phyloP scores from a whole-genome alignment of 371 early-diverging fungal genomes.

The Rhizopus stolonifer region DNA sequence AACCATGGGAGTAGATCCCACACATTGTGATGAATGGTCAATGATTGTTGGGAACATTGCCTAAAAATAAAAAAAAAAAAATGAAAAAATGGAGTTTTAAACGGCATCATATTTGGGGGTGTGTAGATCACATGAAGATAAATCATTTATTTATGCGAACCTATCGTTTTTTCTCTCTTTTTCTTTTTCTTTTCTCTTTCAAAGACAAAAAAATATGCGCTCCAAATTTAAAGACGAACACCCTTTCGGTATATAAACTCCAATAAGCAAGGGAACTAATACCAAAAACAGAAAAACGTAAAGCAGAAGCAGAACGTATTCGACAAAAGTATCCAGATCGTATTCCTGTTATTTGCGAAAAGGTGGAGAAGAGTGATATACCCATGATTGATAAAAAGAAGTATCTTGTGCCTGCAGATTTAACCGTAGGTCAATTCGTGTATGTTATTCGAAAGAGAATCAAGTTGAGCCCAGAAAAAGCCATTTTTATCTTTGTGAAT shows the following conservation, averaged over 20 bases:
- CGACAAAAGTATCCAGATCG: slow-evolving; percentile 96
- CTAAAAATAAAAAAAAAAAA: neutral
- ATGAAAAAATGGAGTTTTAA: neutral
- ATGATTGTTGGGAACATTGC: slow-evolving; percentile 39
- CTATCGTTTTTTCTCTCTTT: neutral
- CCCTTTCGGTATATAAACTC: slow-evolving; percentile 75
- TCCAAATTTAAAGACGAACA: slow-evolving; percentile 97
- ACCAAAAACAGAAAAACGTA: slow-evolving; percentile 82
- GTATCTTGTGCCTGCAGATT: slow-evolving; percentile 94
- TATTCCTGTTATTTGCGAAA: slow-evolving; percentile 95
- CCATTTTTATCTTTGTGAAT: slow-evolving; percentile 97
- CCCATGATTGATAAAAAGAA: slow-evolving; percentile 97
- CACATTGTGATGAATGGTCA: slow-evolving; percentile 21
- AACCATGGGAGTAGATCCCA: slow-evolving; percentile 47
- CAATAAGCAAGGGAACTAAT: neutral
- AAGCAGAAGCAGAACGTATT: slow-evolving; percentile 95
- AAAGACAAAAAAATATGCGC: slow-evolving; percentile 74
- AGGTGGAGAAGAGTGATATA: slow-evolving; percentile 94
- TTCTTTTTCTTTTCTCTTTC: slow-evolving; percentile 1
- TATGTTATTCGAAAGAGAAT: slow-evolving; percentile 94
- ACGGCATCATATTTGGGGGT: neutral
- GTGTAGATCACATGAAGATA: too few species aligned
- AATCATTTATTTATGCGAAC: too few species aligned
- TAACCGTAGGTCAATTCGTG: slow-evolving; percentile 97
- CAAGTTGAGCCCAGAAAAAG: slow-evolving; percentile 93